Evolutionary conservation across 2,329 filamentous ascomycete species (phyloP).

Genomic region (Aspergillus sp.): DNA sequence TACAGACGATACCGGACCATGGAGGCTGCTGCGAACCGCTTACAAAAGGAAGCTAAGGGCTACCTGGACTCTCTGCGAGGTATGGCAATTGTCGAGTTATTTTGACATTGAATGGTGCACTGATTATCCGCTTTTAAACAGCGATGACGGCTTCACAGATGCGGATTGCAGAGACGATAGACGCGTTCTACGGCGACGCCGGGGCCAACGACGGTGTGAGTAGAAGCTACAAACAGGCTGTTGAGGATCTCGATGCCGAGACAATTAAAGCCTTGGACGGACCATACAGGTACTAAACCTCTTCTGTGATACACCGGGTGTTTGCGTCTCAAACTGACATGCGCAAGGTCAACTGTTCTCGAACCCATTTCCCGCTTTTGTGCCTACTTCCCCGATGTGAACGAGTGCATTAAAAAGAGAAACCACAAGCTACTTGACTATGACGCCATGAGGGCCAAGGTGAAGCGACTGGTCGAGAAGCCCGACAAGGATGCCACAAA

Average conservation of each 20-base stretch:
- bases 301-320: not conserved
- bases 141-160: slow-evolving; percentile 99
- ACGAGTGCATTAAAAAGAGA: slow-evolving; percentile 99
- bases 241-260: slow-evolving; percentile 95
- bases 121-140: slow-evolving; percentile 33
- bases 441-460: slow-evolving; percentile 90
- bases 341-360: slow-evolving; percentile 75
- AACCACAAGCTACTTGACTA: slow-evolving; percentile 98
- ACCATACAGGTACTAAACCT: slow-evolving; percentile 69
- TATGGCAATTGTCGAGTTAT: slow-evolving; percentile 38
- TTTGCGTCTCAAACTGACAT: not conserved
- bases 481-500: slow-evolving; percentile 98
- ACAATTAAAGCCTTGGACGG: slow-evolving; percentile 98
- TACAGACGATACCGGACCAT: slow-evolving; percentile 90
- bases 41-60: slow-evolving; percentile 97
- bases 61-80: slow-evolving; percentile 94
- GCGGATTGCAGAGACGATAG: slow-evolving; percentile 70
- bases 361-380: slow-evolving; percentile 96
- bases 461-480: slow-evolving; percentile 96
- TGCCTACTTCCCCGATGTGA: slow-evolving; percentile 97
- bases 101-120: not conserved
- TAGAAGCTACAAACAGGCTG: slow-evolving; percentile 96
- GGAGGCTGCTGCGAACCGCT: slow-evolving; percentile 85
- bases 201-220: slow-evolving; percentile 94
- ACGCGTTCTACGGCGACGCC: slow-evolving; percentile 96